phyloP scores from a whole-genome alignment of 805 yeast genomes.

The Scheffersomyces coipomensis region DNA sequence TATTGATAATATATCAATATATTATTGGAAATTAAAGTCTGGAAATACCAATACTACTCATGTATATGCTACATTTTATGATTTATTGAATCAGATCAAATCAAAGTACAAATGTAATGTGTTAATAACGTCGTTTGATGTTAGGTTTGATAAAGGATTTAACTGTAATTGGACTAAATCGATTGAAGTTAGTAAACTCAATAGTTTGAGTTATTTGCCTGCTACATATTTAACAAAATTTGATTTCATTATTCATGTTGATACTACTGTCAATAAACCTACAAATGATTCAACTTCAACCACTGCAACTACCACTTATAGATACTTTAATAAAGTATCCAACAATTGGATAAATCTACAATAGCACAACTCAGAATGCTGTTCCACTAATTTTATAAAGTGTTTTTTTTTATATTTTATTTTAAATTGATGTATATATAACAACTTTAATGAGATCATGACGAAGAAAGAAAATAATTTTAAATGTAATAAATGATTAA shows the following conservation, averaged over 20 bases:
- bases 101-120: constrained; percentile 21
- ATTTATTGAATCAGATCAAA: constrained; percentile 8
- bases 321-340: not conserved
- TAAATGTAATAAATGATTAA: not conserved
- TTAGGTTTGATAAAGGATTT: constrained; percentile 5
- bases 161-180: not conserved
- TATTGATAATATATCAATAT: constrained; percentile 28
- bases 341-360: not conserved
- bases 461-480: not conserved
- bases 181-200: not conserved
- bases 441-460: not conserved
- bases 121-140: constrained; percentile 17
- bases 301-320: too few species aligned
- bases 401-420: not conserved
- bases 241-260: not conserved
- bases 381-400: constrained; percentile 18
- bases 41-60: not conserved
- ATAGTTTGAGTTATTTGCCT: not conserved
- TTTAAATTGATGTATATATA: not conserved
- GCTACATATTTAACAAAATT: not conserved
- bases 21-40: constrained; percentile 23
- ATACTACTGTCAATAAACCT: not conserved
- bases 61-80: not conserved
- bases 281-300: too few species aligned
- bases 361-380: not conserved